Evolutionary conservation across 2,329 filamentous ascomycete genomes (phyloP).

Genomic region (Leptographium flavum): DNA sequence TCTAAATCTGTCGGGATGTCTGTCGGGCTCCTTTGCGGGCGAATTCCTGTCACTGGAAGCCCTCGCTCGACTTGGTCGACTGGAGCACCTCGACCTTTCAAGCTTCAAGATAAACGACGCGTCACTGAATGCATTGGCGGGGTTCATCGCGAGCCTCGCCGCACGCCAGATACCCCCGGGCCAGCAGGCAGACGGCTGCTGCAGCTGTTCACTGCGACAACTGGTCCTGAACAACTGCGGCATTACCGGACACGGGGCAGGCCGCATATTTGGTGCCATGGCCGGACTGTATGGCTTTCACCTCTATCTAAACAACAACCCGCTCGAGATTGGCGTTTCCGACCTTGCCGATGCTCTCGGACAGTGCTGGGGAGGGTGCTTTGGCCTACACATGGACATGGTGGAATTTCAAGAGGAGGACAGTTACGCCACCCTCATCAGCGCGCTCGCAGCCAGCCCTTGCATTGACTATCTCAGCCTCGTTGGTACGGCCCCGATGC

Average conservation of each 20-base stretch:
- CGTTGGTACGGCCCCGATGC: constrained; percentile 36
- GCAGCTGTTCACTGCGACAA: constrained; percentile 16
- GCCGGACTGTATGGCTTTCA: constrained; percentile 30
- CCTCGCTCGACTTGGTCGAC: constrained; percentile 26
- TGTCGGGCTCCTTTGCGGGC: constrained; percentile 29
- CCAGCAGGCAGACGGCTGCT: neutral
- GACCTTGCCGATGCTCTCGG: constrained; percentile 33
- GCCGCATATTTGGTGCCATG: constrained; percentile 35
- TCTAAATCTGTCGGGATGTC: constrained; percentile 35
- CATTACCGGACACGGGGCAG: constrained; percentile 34
- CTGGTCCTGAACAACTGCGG: constrained; percentile 37
- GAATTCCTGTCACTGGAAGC: constrained; percentile 32
- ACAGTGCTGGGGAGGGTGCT: constrained; percentile 29
- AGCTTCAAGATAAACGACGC: constrained; percentile 30
- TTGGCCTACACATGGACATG: constrained; percentile 39
- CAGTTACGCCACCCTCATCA: constrained; percentile 36
- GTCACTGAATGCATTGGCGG: constrained; percentile 30
- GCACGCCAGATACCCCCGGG: constrained; percentile 4
- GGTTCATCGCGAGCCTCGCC: constrained; percentile 22
- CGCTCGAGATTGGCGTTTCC: constrained; percentile 36
- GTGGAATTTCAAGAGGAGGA: constrained; percentile 38
- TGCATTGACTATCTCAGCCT: constrained; percentile 38
- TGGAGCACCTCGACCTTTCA: constrained; percentile 40
- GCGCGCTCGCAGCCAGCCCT: constrained; percentile 32
- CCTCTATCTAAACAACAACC: constrained; percentile 35